Base-by-base conservation (phyloP, 75 land plant species). In the Cupressus sempervirens region DNA sequence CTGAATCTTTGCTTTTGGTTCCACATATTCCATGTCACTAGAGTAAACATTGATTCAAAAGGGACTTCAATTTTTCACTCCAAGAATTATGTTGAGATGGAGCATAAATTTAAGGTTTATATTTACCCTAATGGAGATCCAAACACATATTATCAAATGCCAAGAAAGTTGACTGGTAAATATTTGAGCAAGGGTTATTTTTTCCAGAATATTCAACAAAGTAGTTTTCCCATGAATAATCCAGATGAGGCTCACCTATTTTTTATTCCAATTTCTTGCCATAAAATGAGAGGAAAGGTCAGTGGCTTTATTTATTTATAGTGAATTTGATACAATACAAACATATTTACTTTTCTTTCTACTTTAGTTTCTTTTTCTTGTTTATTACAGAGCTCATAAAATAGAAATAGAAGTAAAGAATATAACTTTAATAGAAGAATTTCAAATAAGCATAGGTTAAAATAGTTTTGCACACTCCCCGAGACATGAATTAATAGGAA, bases 131-230 rank as follows among this genome's bases (percentile, higher is more conserved):
- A 96, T 56, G 98, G 97, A 4, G 97, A 95, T 88, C 92, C 94
- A 82, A 90, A 93, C 0, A 93, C 94, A 4, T 96, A 82, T 52
- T 96, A 88, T 82, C 98, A 96, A 86, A 96, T 97, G 34, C 97
- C 95, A 62, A 87, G 97, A 89, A 96, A 95, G 85, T 82, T 96
- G 45, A 95, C 98, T 3, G 98, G 98, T 26, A 97, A 97, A 88
- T 95, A 95, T 79, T 88, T 98, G 14, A 97, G 98, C 84, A 98
- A 97, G 88, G 98, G 98, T 16, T 97, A 91, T 86, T 97, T 97
- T 83, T 97, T 97, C 67, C 94, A 95, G 90, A 97, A 95, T 81
- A 90, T 97, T 41, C 48, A 93, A 53, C 98, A 97, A 89, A 89
- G 93, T 86, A 56, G 80, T 41, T 93, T 95, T 52, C 86, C 83